Percentiles rank a stretch among this genome's conserved stretches.
Conservation (phyloP, 1,284 basidiomycete species). For the Cutaneotrichosporon sp. region DNA sequence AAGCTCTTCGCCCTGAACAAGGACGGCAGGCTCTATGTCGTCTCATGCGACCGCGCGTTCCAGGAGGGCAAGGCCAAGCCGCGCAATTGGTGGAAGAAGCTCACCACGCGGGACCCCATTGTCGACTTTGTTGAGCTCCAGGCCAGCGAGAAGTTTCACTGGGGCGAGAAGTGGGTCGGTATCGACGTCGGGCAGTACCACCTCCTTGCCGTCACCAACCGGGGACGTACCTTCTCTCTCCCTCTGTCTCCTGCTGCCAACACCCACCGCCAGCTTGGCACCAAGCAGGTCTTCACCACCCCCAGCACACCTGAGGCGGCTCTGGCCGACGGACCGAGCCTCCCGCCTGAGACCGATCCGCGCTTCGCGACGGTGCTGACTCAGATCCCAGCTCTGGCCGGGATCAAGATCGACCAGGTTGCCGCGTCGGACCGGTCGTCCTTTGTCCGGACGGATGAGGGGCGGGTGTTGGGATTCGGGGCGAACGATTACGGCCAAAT, state of each 20-base stretch:
- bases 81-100: slow-evolving; percentile 31
- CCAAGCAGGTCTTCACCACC: slow-evolving; percentile 56
- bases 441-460: slow-evolving; percentile 63
- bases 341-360: slow-evolving; percentile 52
- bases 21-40: slow-evolving; percentile 66
- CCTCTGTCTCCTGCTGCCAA: slow-evolving; percentile 76
- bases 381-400: slow-evolving; percentile 71
- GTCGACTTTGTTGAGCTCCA: slow-evolving; percentile 49
- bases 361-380: slow-evolving; percentile 69
- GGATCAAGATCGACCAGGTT: slow-evolving; percentile 63
- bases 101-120: slow-evolving; percentile 40
- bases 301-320: slow-evolving; percentile 30
- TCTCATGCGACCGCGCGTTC: slow-evolving; percentile 54
- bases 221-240: slow-evolving; percentile 73
- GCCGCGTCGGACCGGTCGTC: slow-evolving; percentile 69
- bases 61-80: slow-evolving; percentile 30
- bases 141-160: slow-evolving; percentile 52
- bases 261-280: slow-evolving; percentile 76
- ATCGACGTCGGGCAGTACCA: slow-evolving; percentile 75
- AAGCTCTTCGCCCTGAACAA: slow-evolving; percentile 65
- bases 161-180: slow-evolving; percentile 62
- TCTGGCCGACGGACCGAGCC: slow-evolving; percentile 26
- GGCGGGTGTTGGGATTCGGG: slow-evolving; percentile 82
- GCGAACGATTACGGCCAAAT: slow-evolving; percentile 81
- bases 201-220: slow-evolving; percentile 74